Percentiles rank a stretch among this genome's conserved stretches.
Conservation (phyloP, 768 basidiomycete species). For the Suillus placidus region DNA sequence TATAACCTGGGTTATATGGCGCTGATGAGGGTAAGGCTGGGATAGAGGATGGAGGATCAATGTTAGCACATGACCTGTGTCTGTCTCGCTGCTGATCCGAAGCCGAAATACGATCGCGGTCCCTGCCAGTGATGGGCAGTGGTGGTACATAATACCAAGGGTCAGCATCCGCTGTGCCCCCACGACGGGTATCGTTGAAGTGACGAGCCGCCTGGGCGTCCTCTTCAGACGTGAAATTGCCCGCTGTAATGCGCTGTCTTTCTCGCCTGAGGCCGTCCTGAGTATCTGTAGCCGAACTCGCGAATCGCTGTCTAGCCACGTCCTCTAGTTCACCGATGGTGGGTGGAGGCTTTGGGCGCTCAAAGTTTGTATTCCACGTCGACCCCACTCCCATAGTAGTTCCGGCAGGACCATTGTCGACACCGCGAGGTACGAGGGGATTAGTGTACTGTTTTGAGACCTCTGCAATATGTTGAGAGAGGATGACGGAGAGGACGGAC, state of each 20-base stretch:
- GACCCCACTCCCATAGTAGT: slow-evolving; percentile 23
- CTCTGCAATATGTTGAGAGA: slow-evolving; percentile 10
- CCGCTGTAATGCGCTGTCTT: slow-evolving; percentile 35
- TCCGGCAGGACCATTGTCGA: slow-evolving; percentile 24
- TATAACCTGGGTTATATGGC: slow-evolving; percentile 10
- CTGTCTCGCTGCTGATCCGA: slow-evolving; percentile 28
- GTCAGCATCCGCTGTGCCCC: slow-evolving; percentile 51
- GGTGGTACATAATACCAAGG: slow-evolving; percentile 47
- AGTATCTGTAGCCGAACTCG: slow-evolving; percentile 22
- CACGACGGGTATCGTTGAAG: slow-evolving; percentile 44
- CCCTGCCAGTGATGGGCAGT: slow-evolving; percentile 32
- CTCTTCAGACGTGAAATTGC: slow-evolving; percentile 44
- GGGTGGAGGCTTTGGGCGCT: slow-evolving; percentile 20
- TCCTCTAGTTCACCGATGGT: slow-evolving; percentile 33
- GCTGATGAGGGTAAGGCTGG: slow-evolving; percentile 11
- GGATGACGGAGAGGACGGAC: slow-evolving; percentile 8
- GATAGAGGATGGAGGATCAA: neutral
- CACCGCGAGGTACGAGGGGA: slow-evolving; percentile 10
- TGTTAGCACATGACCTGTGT: neutral
- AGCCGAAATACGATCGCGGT: slow-evolving; percentile 25
- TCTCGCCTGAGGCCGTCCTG: slow-evolving; percentile 25
- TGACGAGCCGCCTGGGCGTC: slow-evolving; percentile 44
- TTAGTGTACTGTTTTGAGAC: slow-evolving; percentile 7
- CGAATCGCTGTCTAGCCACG: slow-evolving; percentile 14
- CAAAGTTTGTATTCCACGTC: slow-evolving; percentile 22